These are phyloP conservation scores for Lycium ferocissimum DNA, from an alignment of 257 asterid genomes.

Conservation along the genomic window DNA sequence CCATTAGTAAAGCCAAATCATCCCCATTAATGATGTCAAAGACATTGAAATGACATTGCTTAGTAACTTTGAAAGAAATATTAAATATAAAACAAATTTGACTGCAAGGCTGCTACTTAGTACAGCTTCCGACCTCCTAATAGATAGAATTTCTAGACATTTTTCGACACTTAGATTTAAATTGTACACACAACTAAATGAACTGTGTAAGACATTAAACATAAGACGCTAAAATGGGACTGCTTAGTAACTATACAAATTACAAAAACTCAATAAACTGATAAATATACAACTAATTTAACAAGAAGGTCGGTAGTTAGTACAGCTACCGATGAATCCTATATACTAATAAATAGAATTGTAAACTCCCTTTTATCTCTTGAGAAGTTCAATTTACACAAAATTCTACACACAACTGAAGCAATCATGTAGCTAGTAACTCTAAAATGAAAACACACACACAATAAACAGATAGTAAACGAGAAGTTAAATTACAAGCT, in stretches of 20 bases:
- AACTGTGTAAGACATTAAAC: not conserved
- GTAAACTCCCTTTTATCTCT: not conserved
- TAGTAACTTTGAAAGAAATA: not conserved
- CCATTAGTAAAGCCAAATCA: no score
- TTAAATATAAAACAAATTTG: not conserved
- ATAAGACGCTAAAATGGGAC: not conserved
- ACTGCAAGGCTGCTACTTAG: not conserved
- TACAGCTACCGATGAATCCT: not conserved
- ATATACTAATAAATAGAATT: not conserved
- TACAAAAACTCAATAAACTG: not conserved
- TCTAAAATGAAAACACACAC: not conserved
- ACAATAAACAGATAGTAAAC: not conserved
- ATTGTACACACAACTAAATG: not conserved
- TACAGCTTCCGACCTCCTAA: not conserved
- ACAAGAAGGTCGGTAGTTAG: not conserved
- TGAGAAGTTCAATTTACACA: not conserved
- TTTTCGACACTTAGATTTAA: not conserved
- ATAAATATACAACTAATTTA: not conserved
- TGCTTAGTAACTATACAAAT: not conserved
- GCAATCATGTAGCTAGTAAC: not conserved
- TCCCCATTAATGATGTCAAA: not conserved
- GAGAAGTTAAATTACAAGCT: not conserved
- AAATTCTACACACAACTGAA: not conserved
- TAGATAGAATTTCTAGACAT: slow-evolving; percentile 3
- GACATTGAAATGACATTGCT: not conserved